Conservation (phyloP, 768 basidiomycete genomes). For the Butyriboletus loyo region DNA sequence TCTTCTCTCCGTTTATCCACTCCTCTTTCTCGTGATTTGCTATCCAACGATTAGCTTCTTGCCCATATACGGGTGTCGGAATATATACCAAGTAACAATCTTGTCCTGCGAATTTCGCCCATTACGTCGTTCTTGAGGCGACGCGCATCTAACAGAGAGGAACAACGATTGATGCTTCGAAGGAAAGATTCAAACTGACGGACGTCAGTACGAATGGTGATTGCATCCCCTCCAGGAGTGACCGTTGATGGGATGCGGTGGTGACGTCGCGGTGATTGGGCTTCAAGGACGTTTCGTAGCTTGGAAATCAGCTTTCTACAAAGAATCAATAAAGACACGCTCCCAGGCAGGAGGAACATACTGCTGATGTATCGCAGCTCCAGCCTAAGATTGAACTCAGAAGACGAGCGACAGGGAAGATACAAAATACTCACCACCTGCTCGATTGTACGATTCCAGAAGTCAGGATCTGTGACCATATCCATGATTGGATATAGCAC, state of each 20-base stretch:
- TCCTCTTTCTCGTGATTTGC: conserved; percentile 86
- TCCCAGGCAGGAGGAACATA: conserved; percentile 26
- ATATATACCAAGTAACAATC: conserved; percentile 61
- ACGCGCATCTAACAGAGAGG: conserved; percentile 84
- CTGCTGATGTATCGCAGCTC: conserved; percentile 70
- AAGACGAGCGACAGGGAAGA: background rate
- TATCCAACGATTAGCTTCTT: conserved; percentile 25
- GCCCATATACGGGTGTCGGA: background rate
- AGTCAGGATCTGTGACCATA: conserved; percentile 92
- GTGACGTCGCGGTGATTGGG: conserved; percentile 62
- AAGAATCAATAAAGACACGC: conserved; percentile 1
- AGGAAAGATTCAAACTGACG: conserved; percentile 92
- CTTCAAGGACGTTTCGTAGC: conserved; percentile 80
- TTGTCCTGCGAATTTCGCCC: conserved; percentile 84
- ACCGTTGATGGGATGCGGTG: conserved; percentile 40
- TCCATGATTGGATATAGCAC: conserved; percentile 87
- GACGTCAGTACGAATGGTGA: conserved; percentile 76
- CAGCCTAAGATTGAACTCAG: conserved; percentile 42
- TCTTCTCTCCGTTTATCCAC: conserved; percentile 83
- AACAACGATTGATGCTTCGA: conserved; percentile 75
- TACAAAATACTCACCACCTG: conserved; percentile 66
- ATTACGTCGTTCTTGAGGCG: conserved; percentile 89
- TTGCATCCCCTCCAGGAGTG: conserved; percentile 55
- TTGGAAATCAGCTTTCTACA: conserved; percentile 79
- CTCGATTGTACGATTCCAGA: conserved; percentile 93